These are phyloP conservation scores for Septoria linicola DNA, from an alignment of 2,329 filamentous ascomycete species.

Conservation along the genomic window DNA sequence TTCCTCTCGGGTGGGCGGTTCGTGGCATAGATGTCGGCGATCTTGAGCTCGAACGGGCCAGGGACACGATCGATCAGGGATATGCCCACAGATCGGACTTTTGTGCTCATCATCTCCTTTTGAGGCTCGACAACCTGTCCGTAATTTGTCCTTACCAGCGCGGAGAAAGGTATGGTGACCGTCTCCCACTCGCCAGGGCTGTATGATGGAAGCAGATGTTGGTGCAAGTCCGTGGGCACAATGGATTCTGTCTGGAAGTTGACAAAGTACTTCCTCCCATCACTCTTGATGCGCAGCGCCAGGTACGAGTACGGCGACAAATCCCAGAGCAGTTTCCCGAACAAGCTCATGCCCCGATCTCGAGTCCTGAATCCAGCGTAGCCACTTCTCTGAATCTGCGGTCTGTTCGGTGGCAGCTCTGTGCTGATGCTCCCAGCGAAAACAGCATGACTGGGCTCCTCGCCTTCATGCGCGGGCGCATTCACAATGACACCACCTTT, in stretches of 20 bases:
- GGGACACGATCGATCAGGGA: slow-evolving; percentile 85
- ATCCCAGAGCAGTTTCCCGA: slow-evolving; percentile 83
- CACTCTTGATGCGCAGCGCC: slow-evolving; percentile 82
- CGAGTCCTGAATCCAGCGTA: slow-evolving; percentile 88
- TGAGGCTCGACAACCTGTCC: slow-evolving; percentile 92
- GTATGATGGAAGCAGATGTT: slow-evolving; percentile 81
- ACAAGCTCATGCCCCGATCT: slow-evolving; percentile 74
- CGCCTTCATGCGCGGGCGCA: slow-evolving; percentile 31
- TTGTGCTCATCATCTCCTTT: slow-evolving; percentile 81
- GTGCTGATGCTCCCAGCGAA: slow-evolving; percentile 90
- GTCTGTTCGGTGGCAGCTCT: slow-evolving; percentile 70
- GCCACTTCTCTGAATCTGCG: slow-evolving; percentile 74
- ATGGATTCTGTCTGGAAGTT: slow-evolving; percentile 95
- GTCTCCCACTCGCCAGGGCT: slow-evolving; percentile 90
- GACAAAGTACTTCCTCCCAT: slow-evolving; percentile 88
- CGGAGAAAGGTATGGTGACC: slow-evolving; percentile 82
- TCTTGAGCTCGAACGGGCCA: slow-evolving; percentile 81
- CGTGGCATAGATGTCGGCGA: slow-evolving; percentile 88
- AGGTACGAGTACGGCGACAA: slow-evolving; percentile 87
- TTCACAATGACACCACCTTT: slow-evolving; percentile 17
- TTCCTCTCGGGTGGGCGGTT: slow-evolving; percentile 56
- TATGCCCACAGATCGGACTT: slow-evolving; percentile 80
- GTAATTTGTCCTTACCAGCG: slow-evolving; percentile 93
- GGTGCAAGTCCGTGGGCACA: slow-evolving; percentile 91
- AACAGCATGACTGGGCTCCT: slow-evolving; percentile 64